Conservation (phyloP, 306 rosid genomes). For the Quercus gilva region DNA sequence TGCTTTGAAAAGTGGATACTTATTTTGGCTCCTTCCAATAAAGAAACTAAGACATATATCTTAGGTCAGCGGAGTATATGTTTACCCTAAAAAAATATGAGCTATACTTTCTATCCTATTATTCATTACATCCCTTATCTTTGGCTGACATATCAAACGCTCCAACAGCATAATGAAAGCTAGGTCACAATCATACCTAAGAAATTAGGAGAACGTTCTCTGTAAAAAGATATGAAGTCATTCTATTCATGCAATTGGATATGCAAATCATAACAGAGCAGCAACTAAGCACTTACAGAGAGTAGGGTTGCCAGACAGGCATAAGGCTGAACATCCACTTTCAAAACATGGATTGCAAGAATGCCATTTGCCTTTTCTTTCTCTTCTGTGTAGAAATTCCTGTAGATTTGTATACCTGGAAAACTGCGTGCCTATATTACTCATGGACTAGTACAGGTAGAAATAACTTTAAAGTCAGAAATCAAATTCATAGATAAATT, state of each 20-base stretch:
- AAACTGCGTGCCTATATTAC: conserved; percentile 24
- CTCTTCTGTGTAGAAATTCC: conserved; percentile 57
- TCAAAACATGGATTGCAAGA: conserved; percentile 59
- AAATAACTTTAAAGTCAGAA: background rate
- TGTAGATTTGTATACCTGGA: conserved; percentile 64
- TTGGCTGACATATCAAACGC: background rate
- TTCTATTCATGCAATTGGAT: conserved; percentile 4
- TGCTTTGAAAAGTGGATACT: background rate
- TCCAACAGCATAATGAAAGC: conserved; percentile 1
- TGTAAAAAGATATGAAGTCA: background rate
- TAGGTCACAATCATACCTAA: conserved; percentile 1
- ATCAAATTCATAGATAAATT: background rate
- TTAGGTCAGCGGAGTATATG: background rate
- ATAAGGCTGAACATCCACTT: conserved; percentile 55
- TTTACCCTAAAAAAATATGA: background rate
- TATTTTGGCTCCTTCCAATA: background rate
- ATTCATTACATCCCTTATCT: background rate
- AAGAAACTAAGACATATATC: background rate
- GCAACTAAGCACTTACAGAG: conserved; percentile 45
- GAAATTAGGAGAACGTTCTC: conserved; percentile 1
- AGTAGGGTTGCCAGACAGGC: conserved; percentile 49
- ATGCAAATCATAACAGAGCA: conserved; percentile 6
- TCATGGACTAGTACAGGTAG: background rate
- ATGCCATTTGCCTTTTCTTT: conserved; percentile 56
- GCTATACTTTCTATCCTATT: background rate